Base-by-base conservation (phyloP, 495 filamentous ascomycete species). In the Entonaema liquescens region DNA sequence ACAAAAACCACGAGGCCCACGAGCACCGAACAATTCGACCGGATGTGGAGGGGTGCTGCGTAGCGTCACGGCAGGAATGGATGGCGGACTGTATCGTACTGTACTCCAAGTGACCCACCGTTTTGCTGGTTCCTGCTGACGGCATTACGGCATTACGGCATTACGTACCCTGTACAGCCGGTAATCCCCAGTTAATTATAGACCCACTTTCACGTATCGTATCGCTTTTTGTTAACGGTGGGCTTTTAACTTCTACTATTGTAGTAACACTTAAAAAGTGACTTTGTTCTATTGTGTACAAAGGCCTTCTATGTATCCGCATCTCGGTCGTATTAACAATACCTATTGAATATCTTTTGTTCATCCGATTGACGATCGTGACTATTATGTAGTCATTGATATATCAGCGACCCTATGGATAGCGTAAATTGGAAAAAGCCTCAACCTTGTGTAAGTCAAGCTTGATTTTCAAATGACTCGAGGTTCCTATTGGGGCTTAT, bases 21-120 rank as follows among this genome's bases (percentile, higher is more conserved):
- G 65, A 68, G 28, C 64, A 59, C 70, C 47, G 59, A 63, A 56
- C 65, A 58, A 68, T 68, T 72, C 60, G 70, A 65, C 70, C 70
- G 70, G 70, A 72, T 50, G 59, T 72, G 56, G 70, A 72, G 66
- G 70, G 70, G 69, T 55, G 57, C 60, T 40, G 53, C 21, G 31
- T 35, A 70, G 49, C 55, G 42, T 58, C 49, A 44, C 47, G 62
- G 68, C 62, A 71, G 69, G 58, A 62, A 62, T 71, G 68, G 29
- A 67, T 57, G 55, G 44, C 42, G 42, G 66, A 61, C 62, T 65
- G 68, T 70, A 61, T 21, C n/a, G 28, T 47, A 70, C 68, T 63
- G 68, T 66, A 65, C n/a, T 15, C 17, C 11, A 60, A 53, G 61
- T 21, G 17, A 28, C 49, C 57, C 42, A 65, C 67, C 62, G 67